Conservation (phyloP, 441 rosid genomes). For the Arabidopsis lyrata region DNA sequence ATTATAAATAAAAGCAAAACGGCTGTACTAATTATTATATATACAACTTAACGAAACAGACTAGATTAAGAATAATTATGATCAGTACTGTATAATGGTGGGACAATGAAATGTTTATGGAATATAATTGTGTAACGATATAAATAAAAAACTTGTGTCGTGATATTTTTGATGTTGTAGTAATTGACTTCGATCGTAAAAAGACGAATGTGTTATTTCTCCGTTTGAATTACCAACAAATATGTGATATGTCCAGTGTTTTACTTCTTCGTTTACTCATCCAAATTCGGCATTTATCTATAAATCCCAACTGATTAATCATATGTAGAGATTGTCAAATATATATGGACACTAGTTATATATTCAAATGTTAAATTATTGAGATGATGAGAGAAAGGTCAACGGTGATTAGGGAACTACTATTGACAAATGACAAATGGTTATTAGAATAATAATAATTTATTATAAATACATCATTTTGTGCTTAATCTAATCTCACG, state of each 20-base stretch:
- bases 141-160: background rate
- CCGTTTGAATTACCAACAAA: background rate
- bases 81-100: background rate
- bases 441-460: constrained; percentile 8
- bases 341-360: constrained; percentile 33
- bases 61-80: background rate
- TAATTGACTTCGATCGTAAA: constrained; percentile 10
- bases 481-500: constrained; percentile 30
- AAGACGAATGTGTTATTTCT: constrained; percentile 13
- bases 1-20: background rate
- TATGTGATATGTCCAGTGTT: background rate
- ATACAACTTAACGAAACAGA: background rate
- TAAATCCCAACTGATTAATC: constrained; percentile 16
- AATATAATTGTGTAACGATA: background rate
- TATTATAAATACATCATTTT: constrained; percentile 11
- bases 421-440: constrained; percentile 27
- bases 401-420: constrained; percentile 26
- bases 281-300: constrained; percentile 1
- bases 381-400: constrained; percentile 39
- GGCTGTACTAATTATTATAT: background rate
- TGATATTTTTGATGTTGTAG: background rate
- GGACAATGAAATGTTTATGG: background rate
- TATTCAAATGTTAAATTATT: constrained; percentile 28
- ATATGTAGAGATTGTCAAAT: constrained; percentile 27
- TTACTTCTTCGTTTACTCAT: constrained; percentile 21